phyloP scores from a whole-genome alignment of 2,329 filamentous ascomycete genomes.

The Pseudogymnoascus sp. region DNA sequence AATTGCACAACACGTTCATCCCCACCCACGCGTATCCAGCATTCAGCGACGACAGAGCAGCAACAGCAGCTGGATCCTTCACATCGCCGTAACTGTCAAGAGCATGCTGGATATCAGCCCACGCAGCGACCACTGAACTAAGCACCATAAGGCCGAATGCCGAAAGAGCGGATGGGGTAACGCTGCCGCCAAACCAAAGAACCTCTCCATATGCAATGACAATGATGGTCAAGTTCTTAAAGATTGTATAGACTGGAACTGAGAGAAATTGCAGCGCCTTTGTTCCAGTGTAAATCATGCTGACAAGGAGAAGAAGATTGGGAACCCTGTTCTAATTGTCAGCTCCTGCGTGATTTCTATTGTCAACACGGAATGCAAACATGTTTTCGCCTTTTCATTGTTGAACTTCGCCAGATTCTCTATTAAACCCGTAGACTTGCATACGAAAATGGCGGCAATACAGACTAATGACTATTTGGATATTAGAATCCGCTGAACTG shows the following conservation, averaged over 20 bases:
- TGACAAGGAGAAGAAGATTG: slow-evolving; percentile 81
- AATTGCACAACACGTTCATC: slow-evolving; percentile 84
- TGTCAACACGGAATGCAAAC: slow-evolving; percentile 36
- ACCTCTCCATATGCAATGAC: slow-evolving; percentile 94
- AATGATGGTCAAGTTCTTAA: slow-evolving; percentile 97
- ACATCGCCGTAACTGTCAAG: slow-evolving; percentile 35
- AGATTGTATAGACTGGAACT: slow-evolving; percentile 94
- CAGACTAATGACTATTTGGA: slow-evolving; percentile 67
- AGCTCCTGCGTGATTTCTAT: slow-evolving; percentile 25
- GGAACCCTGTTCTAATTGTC: slow-evolving; percentile 62
- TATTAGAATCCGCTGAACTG: slow-evolving; percentile 7
- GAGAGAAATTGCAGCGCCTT: slow-evolving; percentile 90
- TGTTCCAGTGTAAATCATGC: slow-evolving; percentile 94
- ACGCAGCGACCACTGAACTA: slow-evolving; percentile 83
- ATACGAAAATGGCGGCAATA: slow-evolving; percentile 66
- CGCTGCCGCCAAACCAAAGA: slow-evolving; percentile 86
- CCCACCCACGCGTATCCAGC: slow-evolving; percentile 93
- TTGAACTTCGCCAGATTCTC: slow-evolving; percentile 71
- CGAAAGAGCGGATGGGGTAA: slow-evolving; percentile 73
- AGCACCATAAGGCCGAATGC: slow-evolving; percentile 91
- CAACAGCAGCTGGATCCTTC: slow-evolving; percentile 49
- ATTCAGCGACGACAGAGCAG: slow-evolving; percentile 76
- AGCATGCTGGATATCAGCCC: slow-evolving; percentile 88
- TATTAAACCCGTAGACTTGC: slow-evolving; percentile 71
- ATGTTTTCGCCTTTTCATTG: slow-evolving; percentile 76